Evolutionary conservation across 495 filamentous ascomycete species (phyloP).

Genomic region (Bacidia gigantensis): DNA sequence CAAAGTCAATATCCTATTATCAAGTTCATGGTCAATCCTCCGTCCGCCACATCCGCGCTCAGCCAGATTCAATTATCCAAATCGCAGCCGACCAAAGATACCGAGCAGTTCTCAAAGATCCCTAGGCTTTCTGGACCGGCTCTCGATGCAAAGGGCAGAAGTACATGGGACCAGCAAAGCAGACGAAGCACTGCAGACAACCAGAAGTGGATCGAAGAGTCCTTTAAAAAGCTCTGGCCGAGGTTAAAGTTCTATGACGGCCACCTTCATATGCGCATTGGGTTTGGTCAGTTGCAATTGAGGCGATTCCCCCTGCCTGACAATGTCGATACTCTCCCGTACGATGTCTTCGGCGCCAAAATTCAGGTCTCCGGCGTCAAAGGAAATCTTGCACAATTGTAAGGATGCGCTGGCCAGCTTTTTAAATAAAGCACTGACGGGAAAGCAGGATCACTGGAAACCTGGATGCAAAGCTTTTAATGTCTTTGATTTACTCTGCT

Average conservation of each 20-base stretch:
- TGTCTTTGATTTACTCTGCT: constrained; percentile 21
- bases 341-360: constrained; percentile 38
- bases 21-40: neutral
- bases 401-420: constrained; percentile 6
- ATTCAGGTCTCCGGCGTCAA: constrained; percentile 26
- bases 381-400: constrained; percentile 29
- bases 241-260: constrained; percentile 25
- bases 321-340: constrained; percentile 24
- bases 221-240: constrained; percentile 22
- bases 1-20: neutral
- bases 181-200: constrained; percentile 13
- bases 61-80: neutral
- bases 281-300: constrained; percentile 42
- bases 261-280: constrained; percentile 39
- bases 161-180: neutral
- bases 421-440: neutral
- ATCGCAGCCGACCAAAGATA: neutral
- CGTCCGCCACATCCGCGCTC: too few relatives aligned
- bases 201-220: constrained; percentile 17
- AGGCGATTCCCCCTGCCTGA: constrained; percentile 28
- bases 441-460: constrained; percentile 1
- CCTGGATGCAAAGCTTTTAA: constrained; percentile 15
- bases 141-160: neutral
- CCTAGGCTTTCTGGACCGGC: constrained; percentile 9
- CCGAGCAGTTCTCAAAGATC: neutral